Evolutionary conservation across 2,329 filamentous ascomycete genomes (phyloP).

Genomic region (Thyridium curvatum): DNA sequence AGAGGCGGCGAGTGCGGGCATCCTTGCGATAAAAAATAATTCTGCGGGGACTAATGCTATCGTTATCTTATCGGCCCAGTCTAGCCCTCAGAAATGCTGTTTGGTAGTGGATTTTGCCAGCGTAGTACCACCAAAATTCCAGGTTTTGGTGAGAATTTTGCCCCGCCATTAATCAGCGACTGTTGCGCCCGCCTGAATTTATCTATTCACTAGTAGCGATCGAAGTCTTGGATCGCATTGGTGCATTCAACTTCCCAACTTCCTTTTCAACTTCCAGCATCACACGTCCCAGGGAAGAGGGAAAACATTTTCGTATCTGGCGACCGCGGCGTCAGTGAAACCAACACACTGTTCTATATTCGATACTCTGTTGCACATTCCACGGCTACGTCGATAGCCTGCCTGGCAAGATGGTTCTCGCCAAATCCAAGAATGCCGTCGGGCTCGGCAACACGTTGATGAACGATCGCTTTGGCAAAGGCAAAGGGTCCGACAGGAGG

Average conservation of each 20-base stretch:
- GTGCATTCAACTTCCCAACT: background rate
- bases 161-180: conserved; percentile 39
- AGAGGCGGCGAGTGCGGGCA: no score
- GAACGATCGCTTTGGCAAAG: conserved; percentile 97
- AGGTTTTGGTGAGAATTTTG: conserved; percentile 31
- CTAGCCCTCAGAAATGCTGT: conserved; percentile 14
- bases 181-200: conserved; percentile 1
- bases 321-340: no score
- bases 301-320: no score
- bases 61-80: conserved; percentile 9
- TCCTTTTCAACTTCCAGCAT: background rate
- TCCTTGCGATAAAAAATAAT: no score
- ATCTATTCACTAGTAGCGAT: conserved; percentile 8
- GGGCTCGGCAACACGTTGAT: conserved; percentile 96
- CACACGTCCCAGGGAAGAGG: no score
- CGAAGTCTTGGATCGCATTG: conserved; percentile 2
- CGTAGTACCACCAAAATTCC: conserved; percentile 3
- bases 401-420: conserved; percentile 45
- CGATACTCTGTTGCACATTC: no score
- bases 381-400: background rate
- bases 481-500: conserved; percentile 78
- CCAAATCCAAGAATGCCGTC: conserved; percentile 93
- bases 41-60: background rate
- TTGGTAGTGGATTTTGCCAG: conserved; percentile 14
- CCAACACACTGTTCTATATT: no score